phyloP scores from a whole-genome alignment of 768 basidiomycete genomes.

The Amanita exitialis region DNA sequence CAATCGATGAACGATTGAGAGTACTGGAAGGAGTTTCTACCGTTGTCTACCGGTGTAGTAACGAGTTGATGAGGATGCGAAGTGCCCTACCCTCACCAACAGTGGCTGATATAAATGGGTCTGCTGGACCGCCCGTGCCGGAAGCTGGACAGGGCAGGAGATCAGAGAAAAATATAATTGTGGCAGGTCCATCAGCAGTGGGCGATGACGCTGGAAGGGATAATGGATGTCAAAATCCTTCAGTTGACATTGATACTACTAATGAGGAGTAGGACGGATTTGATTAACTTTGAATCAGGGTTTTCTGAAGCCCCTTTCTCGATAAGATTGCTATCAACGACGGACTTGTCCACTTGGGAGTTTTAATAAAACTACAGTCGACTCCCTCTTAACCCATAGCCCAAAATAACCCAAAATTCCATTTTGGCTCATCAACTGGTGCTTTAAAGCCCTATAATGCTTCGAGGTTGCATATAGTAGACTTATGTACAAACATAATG shows the following conservation, averaged over 20 bases:
- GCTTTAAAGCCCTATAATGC: slow-evolving; percentile 18
- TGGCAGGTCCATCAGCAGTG: neutral
- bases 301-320: too few species aligned
- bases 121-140: neutral
- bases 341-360: slow-evolving; percentile 46
- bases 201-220: neutral
- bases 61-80: slow-evolving; percentile 68
- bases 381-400: too few species aligned
- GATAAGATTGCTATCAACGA: slow-evolving; percentile 45
- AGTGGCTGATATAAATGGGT: slow-evolving; percentile 4
- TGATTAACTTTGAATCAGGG: neutral
- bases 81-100: slow-evolving; percentile 48
- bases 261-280: neutral
- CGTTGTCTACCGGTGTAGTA: slow-evolving; percentile 63
- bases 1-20: slow-evolving; percentile 76
- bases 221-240: neutral
- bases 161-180: neutral
- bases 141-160: neutral
- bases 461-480: too few species aligned
- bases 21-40: slow-evolving; percentile 72
- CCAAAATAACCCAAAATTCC: too few species aligned
- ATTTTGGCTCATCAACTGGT: slow-evolving; percentile 36
- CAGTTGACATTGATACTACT: neutral
- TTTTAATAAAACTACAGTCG: too few species aligned
- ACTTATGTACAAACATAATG: too few species aligned